Evolutionary conservation across 768 basidiomycete species (phyloP), one percentile per base, ranked within the genome.

Genomic region (Arthromyces matolae): DNA sequence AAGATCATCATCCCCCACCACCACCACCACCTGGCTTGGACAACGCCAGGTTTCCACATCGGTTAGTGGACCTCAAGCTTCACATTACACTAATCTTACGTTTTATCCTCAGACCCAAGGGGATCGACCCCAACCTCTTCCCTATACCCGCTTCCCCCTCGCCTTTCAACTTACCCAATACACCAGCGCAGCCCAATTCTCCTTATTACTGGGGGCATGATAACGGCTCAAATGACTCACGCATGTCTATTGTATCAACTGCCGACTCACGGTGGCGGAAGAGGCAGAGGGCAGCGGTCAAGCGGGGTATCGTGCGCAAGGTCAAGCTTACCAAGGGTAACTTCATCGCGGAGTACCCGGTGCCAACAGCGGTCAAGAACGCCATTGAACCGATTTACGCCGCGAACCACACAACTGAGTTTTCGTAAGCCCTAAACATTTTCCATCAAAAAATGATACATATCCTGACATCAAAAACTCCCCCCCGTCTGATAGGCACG

Each of bases 261-360:
- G 68, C 71, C 29, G 82, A 84, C 50, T 78, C 70, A 35, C 78
- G 76, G 3, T 80, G 78, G 77, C 70, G 78, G 55, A 81, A 85
- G 54, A 83, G 92, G 42, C 92, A 94, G 66, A 84, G 92, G 42
- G 91, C 93, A 66, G 90, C 89, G 23, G 86, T 93, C 69, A 90
- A 89, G 62, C 86, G 92, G 34, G 75, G 90, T 54, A 88, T 92
- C 16, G 92, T 89, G 20, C 84, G 90, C 55, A 89, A 86, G 61
- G 86, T 98, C 72, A 87, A 90, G 65, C 84, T 97, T 51, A 95
- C 91, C 10, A 79, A 92, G 46, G 94, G 94, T 50, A 86, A 94
- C 60, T 95, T 93, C 70, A 88, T 95, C 64, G 78, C 83, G 18
- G 93, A 95, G 58, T 93, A 94, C 61, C 72, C 81, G 2, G 93